Evolutionary conservation across 164 flowering plant genomes (phyloP), one percentile per base, ranked within the genome.

Genomic region (Aristolochia fimbriata): DNA sequence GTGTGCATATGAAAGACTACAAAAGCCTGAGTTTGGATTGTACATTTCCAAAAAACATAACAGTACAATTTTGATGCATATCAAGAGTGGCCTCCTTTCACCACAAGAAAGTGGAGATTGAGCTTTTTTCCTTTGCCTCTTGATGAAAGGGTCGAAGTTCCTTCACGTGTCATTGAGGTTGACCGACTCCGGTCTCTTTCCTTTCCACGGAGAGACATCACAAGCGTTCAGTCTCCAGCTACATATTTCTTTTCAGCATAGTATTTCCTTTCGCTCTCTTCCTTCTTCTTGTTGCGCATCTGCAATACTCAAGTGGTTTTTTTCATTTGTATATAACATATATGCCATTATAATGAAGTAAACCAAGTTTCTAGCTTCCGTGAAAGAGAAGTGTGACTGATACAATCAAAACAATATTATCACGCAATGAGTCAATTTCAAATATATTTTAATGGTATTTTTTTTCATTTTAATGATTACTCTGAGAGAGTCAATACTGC

Each of bases 211-310:
- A 31, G 16, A 25, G 58, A n/a, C 37, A 37, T 20, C 21, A 23
- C 10, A 16, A 31, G 48, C 51, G 30, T 60, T 73, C 41, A 81
- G 41, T 83, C 84, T 49, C 84, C 88, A 6, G 75, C 69, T 0
- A 84, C 75, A 58, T 70, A 83, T 46, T 65, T 78, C 76, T 82
- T 87, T 73, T 74, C 77, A n/a, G 63, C 87, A 60, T 87, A 87
- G 67, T 87, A 87, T 69, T 72, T 83, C 72, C 76, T 83, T 70
- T 87, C 96, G 43, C 89, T 83, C 59, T 49, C 80, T 27, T 67
- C 68, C 73, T 87, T 87, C 62, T 80, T 85, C 6, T 83, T 75
- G 70, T 87, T 87, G 37, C 96, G 86, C 71, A 81, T 83, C 96
- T 87, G 81, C 77, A 69, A 56, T 6, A n/a, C 15, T 22, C 59